These are phyloP conservation scores for Fragaria ananassa DNA, from an alignment of 306 rosid genomes.

Conservation along the genomic window DNA sequence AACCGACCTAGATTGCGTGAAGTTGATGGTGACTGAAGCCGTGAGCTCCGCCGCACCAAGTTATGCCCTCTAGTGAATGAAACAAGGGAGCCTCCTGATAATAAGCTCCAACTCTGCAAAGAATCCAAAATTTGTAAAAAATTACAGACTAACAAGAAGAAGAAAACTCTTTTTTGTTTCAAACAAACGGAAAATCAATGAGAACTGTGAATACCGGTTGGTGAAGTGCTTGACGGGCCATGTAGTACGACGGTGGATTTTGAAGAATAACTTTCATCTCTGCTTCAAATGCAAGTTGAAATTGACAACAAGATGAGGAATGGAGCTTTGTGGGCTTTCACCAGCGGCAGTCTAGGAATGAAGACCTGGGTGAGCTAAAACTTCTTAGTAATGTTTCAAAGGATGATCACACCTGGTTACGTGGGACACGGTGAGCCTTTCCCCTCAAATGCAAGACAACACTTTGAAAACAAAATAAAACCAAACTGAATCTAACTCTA, in stretches of 20 bases:
- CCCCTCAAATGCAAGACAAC: not conserved
- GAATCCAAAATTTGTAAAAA: not conserved
- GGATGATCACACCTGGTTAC: not conserved
- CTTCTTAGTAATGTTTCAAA: not conserved
- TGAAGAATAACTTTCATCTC: constrained; percentile 54
- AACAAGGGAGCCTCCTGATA: constrained; percentile 23
- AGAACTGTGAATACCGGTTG: constrained; percentile 37
- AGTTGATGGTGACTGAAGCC: constrained; percentile 30
- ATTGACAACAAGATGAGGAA: not conserved
- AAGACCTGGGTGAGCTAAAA: not conserved
- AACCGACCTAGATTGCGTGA: constrained; percentile 40
- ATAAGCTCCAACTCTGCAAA: constrained; percentile 44
- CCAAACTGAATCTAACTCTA: not conserved
- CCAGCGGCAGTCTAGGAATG: not conserved
- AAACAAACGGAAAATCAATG: not conserved
- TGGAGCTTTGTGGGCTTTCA: not conserved
- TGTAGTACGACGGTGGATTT: constrained; percentile 43
- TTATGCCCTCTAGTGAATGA: constrained; percentile 24
- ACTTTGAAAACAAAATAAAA: not conserved
- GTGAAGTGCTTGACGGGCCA: constrained; percentile 31
- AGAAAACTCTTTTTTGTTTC: not conserved
- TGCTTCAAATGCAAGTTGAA: not conserved
- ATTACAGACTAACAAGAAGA: not conserved
- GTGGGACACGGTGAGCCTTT: not conserved
- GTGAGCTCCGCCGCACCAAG: constrained; percentile 21